Conservation (phyloP, 2,329 filamentous ascomycete species). For the Neofusicoccum parvum region DNA sequence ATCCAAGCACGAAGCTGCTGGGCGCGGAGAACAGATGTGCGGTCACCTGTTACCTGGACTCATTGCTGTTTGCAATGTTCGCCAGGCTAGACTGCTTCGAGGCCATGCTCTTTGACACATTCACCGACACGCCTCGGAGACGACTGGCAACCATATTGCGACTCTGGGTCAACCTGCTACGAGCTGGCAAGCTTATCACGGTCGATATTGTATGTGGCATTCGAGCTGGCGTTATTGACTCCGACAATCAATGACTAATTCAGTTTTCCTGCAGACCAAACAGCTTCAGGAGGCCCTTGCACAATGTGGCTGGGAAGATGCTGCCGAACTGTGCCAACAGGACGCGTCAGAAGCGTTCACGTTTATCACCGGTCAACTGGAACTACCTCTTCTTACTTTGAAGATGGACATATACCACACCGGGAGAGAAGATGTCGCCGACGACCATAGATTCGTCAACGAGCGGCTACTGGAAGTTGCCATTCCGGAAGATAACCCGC, state of each 20-base stretch:
- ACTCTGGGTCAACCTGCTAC: constrained; percentile 90
- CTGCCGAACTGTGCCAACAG: constrained; percentile 76
- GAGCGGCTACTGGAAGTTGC: constrained; percentile 89
- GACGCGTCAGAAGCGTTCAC: constrained; percentile 95
- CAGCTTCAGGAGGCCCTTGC: constrained; percentile 80
- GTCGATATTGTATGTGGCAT: constrained; percentile 71
- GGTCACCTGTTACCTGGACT: constrained; percentile 94
- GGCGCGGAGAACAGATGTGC: constrained; percentile 84
- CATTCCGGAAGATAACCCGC: constrained; percentile 72
- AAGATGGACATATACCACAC: constrained; percentile 96
- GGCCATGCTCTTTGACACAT: constrained; percentile 81
- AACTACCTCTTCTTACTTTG: constrained; percentile 82
- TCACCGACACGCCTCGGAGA: constrained; percentile 70
- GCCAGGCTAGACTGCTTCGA: constrained; percentile 87
- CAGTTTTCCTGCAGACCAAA: constrained; percentile 62
- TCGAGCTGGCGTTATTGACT: no score
- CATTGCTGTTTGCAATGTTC: constrained; percentile 94
- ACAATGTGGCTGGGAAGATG: constrained; percentile 87
- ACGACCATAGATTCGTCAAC: constrained; percentile 94
- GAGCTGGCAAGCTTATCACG: constrained; percentile 81
- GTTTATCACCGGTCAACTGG: constrained; percentile 88
- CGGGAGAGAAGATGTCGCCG: constrained; percentile 76
- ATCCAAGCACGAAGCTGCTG: constrained; percentile 70
- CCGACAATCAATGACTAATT: background rate
- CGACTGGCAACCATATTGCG: constrained; percentile 77